phyloP scores from a whole-genome alignment of 1,139 yeast genomes.

The Pneumocystis carinii region DNA sequence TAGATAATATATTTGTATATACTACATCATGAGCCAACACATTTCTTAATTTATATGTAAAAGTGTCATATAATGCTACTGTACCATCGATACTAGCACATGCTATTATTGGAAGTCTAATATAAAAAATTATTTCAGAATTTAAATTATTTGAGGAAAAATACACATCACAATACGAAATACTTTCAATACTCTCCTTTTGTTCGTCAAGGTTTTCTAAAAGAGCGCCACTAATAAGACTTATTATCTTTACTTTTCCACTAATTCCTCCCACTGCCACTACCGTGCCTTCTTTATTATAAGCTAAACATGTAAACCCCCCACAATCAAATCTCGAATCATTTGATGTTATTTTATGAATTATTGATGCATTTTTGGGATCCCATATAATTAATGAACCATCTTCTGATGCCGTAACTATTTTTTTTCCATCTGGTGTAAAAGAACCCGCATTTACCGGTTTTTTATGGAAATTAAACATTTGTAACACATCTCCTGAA shows the following conservation, averaged over 20 bases:
- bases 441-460: slow-evolving; percentile 38
- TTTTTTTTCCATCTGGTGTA: slow-evolving; percentile 15
- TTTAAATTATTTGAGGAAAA: slow-evolving; percentile 10
- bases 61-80: slow-evolving; percentile 62
- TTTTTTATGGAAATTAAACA: slow-evolving; percentile 51
- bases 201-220: slow-evolving; percentile 38
- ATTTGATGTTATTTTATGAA: slow-evolving; percentile 69
- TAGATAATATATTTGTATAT: background rate
- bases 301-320: slow-evolving; percentile 11
- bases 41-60: slow-evolving; percentile 74
- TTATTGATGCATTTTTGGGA: slow-evolving; percentile 47
- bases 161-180: slow-evolving; percentile 27
- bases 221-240: slow-evolving; percentile 55
- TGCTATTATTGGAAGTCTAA: slow-evolving; percentile 52
- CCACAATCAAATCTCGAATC: slow-evolving; percentile 33
- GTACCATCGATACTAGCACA: slow-evolving; percentile 90
- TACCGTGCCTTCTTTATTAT: slow-evolving; percentile 21
- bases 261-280: slow-evolving; percentile 69
- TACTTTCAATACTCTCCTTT: slow-evolving; percentile 11
- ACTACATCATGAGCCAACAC: slow-evolving; percentile 38
- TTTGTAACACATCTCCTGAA: slow-evolving; percentile 31
- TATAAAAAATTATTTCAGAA: slow-evolving; percentile 17
- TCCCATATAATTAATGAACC: slow-evolving; percentile 83
- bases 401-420: slow-evolving; percentile 76
- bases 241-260: slow-evolving; percentile 65